phyloP scores from a whole-genome alignment of 108 stramenopile genomes.

The Skeletonema marinoi region DNA sequence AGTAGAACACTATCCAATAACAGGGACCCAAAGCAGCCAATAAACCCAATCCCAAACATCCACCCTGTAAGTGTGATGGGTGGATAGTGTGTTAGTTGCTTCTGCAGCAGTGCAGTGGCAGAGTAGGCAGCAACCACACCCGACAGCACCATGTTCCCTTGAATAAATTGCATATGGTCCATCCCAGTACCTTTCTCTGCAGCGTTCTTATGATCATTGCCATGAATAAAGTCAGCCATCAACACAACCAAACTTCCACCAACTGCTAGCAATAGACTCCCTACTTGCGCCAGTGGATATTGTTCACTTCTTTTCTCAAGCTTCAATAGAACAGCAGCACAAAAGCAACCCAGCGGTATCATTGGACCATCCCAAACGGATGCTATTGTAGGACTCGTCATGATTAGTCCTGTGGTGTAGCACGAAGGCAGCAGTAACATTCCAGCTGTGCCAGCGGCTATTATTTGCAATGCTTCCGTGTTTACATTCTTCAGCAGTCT shows the following conservation, averaged over 20 bases:
- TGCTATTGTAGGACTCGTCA: constrained; percentile 37
- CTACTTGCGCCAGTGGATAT: constrained; percentile 17
- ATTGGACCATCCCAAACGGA: constrained; percentile 48
- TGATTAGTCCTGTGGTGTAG: constrained; percentile 36
- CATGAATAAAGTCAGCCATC: constrained; percentile 24
- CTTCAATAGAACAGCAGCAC: constrained; percentile 21
- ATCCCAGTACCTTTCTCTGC: neutral
- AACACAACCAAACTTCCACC: constrained; percentile 40
- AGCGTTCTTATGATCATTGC: neutral
- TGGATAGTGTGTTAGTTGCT: constrained; percentile 34
- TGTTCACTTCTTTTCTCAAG: constrained; percentile 23
- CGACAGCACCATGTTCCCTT: constrained; percentile 33
- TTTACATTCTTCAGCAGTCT: neutral
- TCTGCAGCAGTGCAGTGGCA: constrained; percentile 33
- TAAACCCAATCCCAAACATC: constrained; percentile 33
- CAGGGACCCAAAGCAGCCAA: constrained; percentile 10
- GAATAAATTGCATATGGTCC: constrained; percentile 19
- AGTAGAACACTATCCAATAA: constrained; percentile 24
- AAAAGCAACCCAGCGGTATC: constrained; percentile 40
- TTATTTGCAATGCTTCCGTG: constrained; percentile 25
- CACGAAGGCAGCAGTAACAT: constrained; percentile 28
- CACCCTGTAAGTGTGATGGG: constrained; percentile 37
- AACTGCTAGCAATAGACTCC: constrained; percentile 27
- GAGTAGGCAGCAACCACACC: constrained; percentile 28
- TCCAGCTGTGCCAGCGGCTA: constrained; percentile 27